Evolutionary conservation across 495 filamentous ascomycete species (phyloP).

Genomic region (Rhypophila decipiens): DNA sequence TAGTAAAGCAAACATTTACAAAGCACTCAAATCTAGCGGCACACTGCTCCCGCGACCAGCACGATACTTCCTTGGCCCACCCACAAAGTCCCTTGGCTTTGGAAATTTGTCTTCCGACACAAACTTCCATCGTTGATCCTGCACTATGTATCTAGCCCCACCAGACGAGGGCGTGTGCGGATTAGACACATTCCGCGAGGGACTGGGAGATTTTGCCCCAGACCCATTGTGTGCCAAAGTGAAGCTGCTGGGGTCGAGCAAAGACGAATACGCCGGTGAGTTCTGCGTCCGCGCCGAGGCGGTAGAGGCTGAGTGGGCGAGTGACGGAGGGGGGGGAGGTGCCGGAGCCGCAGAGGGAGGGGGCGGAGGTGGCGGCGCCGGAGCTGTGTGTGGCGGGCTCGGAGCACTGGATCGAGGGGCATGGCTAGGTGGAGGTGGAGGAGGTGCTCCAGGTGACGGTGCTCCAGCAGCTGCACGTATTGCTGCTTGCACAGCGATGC

Average conservation of each 20-base stretch:
- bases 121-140: slow-evolving; percentile 84
- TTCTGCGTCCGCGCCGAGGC: slow-evolving; percentile 24
- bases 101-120: slow-evolving; percentile 74
- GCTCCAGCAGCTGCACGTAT: slow-evolving; percentile 40
- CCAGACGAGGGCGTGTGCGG: slow-evolving; percentile 20
- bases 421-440: slow-evolving; percentile 30
- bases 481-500: slow-evolving; percentile 44
- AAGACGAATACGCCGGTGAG: slow-evolving; percentile 38
- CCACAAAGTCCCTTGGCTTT: slow-evolving; percentile 72
- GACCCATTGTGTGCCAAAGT: slow-evolving; percentile 55
- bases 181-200: slow-evolving; percentile 27
- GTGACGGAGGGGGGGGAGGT: slow-evolving; percentile 13
- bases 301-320: slow-evolving; percentile 28
- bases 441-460: slow-evolving; percentile 34
- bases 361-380: slow-evolving; percentile 30
- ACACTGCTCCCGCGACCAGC: slow-evolving; percentile 92
- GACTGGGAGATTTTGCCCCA: slow-evolving; percentile 37
- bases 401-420: slow-evolving; percentile 28
- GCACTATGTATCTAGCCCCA: slow-evolving; percentile 50
- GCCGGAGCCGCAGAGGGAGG: slow-evolving; percentile 20
- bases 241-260: slow-evolving; percentile 68
- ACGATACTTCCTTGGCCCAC: slow-evolving; percentile 68
- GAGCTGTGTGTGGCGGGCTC: slow-evolving; percentile 25
- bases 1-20: too few species aligned
- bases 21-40: slow-evolving; percentile 68